Base-by-base conservation (phyloP, 257 asterid genomes). In the Solanum sejunctum region DNA sequence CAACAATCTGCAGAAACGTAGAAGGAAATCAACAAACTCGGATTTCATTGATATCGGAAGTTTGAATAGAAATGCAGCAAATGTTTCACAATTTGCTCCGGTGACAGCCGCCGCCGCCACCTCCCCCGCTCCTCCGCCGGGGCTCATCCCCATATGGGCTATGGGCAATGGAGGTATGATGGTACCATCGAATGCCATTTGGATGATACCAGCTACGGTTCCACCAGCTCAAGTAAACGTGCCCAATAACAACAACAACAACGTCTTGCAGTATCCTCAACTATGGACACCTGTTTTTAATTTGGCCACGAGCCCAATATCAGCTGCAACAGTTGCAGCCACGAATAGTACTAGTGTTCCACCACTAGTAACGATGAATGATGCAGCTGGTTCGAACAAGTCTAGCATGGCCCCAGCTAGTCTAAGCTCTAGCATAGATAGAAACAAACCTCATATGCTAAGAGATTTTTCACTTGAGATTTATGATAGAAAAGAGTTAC, bases 401-500 rank as follows among this genome's bases (percentile, higher is more conserved):
- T 81, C 84, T 56, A 82, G 77, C 23, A 82, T 82, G 84, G 77
- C 77, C 1, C 77, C 77, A 43, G 45, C 71, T 41, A 82, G 84
- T 49, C 9, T 58, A 45, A 82, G 84, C 43, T 43, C 84, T 60
- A 63, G 73, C 51, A 32, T 13, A 52, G 3, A 26, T 28, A 52
- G 47, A 16, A 51, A 78, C 23, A 78, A 82, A 41, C 58, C 77
- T 60, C 84, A 82, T n/a, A 58, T 36, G 43, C 69, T 60, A 17
- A 82, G 84, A 47, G 84, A 82, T 41, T 82, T 82, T 82, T 82
- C 84, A 43, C 57, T 82, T 15, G 57, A 82, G 7, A 82, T 60
- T 39, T 82, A 82, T 60, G 84, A 82, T 47, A 82, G 73, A 61
- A 82, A 82, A 39, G 84, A 82, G 15, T 43, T 82, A 1, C 77